Evolutionary conservation across 1,284 basidiomycete species (phyloP), one percentile per base, ranked within the genome.

Genomic region (Malassezia japonica): DNA sequence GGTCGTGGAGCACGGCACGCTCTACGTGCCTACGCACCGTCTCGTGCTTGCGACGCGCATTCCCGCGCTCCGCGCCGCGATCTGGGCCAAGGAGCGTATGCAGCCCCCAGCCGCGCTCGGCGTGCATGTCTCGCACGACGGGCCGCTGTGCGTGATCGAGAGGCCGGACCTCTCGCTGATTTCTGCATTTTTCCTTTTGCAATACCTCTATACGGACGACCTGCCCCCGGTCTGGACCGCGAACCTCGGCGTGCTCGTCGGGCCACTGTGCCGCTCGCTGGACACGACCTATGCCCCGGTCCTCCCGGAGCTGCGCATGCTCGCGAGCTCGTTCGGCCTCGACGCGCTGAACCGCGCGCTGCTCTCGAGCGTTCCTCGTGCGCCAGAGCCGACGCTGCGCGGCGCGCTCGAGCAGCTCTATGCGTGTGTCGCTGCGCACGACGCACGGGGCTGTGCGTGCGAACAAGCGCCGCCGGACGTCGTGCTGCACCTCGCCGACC

Each of bases 131-230:
- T n/a, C 21, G 38, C 23, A 20, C 13, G 6, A 28, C 18, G 32
- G 15, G 4, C 8, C 13, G 16, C 15, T 28, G 3, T 15, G 27
- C 16, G 31, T 41, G 4, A 27, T 40, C 21, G 6, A 23, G 9
- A 15, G 9, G n/a, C 34, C 27, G 7, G 64, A 82, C 24, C 2
- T 80, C 80, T 58, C 79, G 80, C 37, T 77, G 0, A 75, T 89
- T 3, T 78, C 87, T 0, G 75, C 84, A 4, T 78, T 95, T 8
- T 78, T 95, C 21, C 76, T 96, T 6, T 71, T 94, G 15, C 80
- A 84, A 40, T 96, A 92, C 68, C 70, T 96, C 10, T 96, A 96
- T 75, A 81, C 86, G 2, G 91, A 96, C 70, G 80, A 83, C 24
- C 72, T 91, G 0, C 78, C 86, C 6, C 81, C 87, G 0, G 70